phyloP scores from a whole-genome alignment of 768 basidiomycete species.

The Suillus plorans region DNA sequence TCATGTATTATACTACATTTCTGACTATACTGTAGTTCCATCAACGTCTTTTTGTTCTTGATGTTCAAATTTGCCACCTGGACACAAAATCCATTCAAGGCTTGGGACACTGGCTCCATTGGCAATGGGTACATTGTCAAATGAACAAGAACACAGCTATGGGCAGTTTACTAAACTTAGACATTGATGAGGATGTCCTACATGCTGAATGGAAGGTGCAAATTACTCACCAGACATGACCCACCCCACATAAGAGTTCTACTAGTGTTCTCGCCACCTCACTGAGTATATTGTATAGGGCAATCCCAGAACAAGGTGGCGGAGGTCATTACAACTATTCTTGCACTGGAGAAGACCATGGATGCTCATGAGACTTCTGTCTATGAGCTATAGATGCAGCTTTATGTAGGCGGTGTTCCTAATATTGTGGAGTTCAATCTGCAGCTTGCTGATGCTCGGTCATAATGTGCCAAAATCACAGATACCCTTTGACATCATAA shows the following conservation, averaged over 20 bases:
- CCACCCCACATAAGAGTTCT: slow-evolving; percentile 5
- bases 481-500: background rate
- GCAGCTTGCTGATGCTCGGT: background rate
- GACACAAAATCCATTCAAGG: background rate
- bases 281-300: background rate
- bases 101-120: slow-evolving; percentile 10
- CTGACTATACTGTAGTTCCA: slow-evolving; percentile 8
- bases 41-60: slow-evolving; percentile 12
- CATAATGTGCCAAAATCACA: background rate
- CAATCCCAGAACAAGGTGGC: slow-evolving; percentile 2
- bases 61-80: slow-evolving; percentile 10
- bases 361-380: background rate
- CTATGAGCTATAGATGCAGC: slow-evolving; percentile 5
- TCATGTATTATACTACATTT: background rate
- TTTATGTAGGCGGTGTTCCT: background rate
- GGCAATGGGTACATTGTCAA: background rate
- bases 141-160: background rate
- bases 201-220: slow-evolving; percentile 6
- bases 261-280: background rate
- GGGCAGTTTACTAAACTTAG: background rate
- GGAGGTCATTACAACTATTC: slow-evolving; percentile 4
- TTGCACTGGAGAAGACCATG: slow-evolving; percentile 7
- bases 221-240: slow-evolving; percentile 4
- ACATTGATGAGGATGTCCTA: background rate
- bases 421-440: slow-evolving; percentile 5